Evolutionary conservation across 352 stramenopile species (phyloP), one percentile per base, ranked within the genome.

Genomic region (Phytophthora pinifolia): DNA sequence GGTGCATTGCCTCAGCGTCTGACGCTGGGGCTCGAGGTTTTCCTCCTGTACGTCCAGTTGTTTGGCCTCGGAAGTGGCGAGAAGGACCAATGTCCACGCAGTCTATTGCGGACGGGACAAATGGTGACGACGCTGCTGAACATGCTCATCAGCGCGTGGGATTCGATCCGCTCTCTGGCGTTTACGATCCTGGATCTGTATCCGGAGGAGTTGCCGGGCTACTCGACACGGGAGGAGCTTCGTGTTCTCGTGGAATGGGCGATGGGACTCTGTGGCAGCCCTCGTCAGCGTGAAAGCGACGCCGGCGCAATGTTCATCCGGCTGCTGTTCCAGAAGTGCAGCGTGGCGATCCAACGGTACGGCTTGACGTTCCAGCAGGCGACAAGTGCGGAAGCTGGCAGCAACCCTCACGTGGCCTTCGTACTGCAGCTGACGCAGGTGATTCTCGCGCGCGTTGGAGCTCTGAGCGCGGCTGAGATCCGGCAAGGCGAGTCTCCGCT

Each of bases 241-340:
- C 46, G 63, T 33, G 62, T 52, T 27, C 66, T 94, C 1, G 59
- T 87, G 48, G 58, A 86, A n/a, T 94, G 83, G 83, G 69, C 81
- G 1, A 47, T 94, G 37, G 75, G 71, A 41, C 69, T 94, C 13
- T 89, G 79, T 31, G 67, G 75, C 22, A 92, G 83, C 38, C 78
- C 83, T 31, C 77, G 81, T 12, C 83, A 94, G 52, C 78, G 85
- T 44, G 87, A 95, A 58, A 94, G 80, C 34, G 85, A 96, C 41
- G 80, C 84, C 18, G 86, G 86, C n/a, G 88, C 86, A 0, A 74
- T 94, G 33, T 89, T 96, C 43, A 86, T 97, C 54, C 78, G 75
- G 2, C 53, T 96, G 22, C 39, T 97, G 20, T 92, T 91, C 51
- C 58, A 70, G 43, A 74, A 81, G 31, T 78, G 70, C 20, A 88